These are phyloP conservation scores for Calonectria leucothoes DNA, from an alignment of 2,329 filamentous ascomycete species.

Conservation along the genomic window DNA sequence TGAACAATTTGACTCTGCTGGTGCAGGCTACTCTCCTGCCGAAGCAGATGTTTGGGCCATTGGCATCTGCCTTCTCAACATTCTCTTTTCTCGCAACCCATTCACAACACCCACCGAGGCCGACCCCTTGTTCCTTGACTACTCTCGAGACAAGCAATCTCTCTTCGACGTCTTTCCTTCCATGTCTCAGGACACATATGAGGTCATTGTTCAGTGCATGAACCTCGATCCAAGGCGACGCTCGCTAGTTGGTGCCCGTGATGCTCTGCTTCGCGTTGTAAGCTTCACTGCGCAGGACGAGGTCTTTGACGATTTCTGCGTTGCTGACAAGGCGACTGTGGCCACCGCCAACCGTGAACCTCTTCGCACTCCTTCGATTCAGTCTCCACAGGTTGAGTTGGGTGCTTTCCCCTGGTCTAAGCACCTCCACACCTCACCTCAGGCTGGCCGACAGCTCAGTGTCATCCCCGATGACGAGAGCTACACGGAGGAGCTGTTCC, in stretches of 20 bases:
- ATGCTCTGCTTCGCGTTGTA: slow-evolving; percentile 81
- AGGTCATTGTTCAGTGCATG: slow-evolving; percentile 91
- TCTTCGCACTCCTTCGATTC: slow-evolving; percentile 93
- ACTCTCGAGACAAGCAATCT: slow-evolving; percentile 91
- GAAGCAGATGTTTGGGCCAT: slow-evolving; percentile 98
- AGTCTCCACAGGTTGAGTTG: slow-evolving; percentile 83
- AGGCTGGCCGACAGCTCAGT: slow-evolving; percentile 85
- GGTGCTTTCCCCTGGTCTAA: slow-evolving; percentile 96
- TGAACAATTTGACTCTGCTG: slow-evolving; percentile 93
- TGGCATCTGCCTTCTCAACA: slow-evolving; percentile 95
- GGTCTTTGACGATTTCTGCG: slow-evolving; percentile 92
- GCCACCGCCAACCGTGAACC: slow-evolving; percentile 93
- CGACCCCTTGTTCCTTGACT: slow-evolving; percentile 95
- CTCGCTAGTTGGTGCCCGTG: slow-evolving; percentile 81
- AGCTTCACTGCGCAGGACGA: slow-evolving; percentile 97
- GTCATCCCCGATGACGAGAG: slow-evolving; percentile 84
- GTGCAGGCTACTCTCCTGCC: slow-evolving; percentile 89
- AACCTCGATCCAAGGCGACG: slow-evolving; percentile 91
- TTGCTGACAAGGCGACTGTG: slow-evolving; percentile 79
- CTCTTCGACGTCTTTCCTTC: slow-evolving; percentile 98
- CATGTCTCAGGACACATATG: slow-evolving; percentile 98
- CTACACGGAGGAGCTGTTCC: slow-evolving; percentile 88
- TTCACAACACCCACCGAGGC: slow-evolving; percentile 90
- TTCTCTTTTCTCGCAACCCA: slow-evolving; percentile 95
- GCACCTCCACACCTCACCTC: slow-evolving; percentile 81